Conservation (phyloP, 768 basidiomycete species). For the Mycena pura region DNA sequence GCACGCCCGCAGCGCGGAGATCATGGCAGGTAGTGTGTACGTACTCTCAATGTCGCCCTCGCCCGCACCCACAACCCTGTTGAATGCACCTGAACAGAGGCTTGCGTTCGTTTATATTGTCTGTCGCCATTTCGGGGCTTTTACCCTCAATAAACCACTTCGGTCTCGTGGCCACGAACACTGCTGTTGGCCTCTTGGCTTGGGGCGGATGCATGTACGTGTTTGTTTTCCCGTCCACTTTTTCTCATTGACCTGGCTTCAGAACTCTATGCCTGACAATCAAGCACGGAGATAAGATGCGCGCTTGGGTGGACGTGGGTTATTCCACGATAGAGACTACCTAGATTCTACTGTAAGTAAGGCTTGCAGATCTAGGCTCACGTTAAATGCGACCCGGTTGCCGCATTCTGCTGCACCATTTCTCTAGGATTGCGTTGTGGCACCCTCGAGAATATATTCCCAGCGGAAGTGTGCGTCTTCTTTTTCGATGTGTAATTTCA, state of each 20-base stretch:
- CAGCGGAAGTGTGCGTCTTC: too few relatives aligned
- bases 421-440: too few relatives aligned
- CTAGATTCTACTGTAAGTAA: too few relatives aligned
- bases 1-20: slow-evolving; percentile 56
- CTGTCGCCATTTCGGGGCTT: slow-evolving; percentile 42
- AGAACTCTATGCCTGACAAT: slow-evolving; percentile 56
- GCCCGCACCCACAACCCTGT: not conserved
- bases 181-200: slow-evolving; percentile 43
- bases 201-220: slow-evolving; percentile 54
- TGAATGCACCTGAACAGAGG: slow-evolving; percentile 14
- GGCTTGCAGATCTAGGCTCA: too few relatives aligned
- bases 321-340: slow-evolving; percentile 42
- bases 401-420: too few relatives aligned
- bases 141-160: slow-evolving; percentile 51
- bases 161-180: slow-evolving; percentile 52
- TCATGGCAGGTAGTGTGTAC: slow-evolving; percentile 50
- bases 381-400: too few relatives aligned
- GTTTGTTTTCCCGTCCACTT: not conserved
- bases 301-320: slow-evolving; percentile 53
- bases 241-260: slow-evolving; percentile 1
- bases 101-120: slow-evolving; percentile 32
- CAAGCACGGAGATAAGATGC: slow-evolving; percentile 52
- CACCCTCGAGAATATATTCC: too few relatives aligned
- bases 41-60: slow-evolving; percentile 15
- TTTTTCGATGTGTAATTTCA: too few relatives aligned